phyloP scores from a whole-genome alignment of 1,139 yeast genomes.

The Suhomyces chickasaworum region DNA sequence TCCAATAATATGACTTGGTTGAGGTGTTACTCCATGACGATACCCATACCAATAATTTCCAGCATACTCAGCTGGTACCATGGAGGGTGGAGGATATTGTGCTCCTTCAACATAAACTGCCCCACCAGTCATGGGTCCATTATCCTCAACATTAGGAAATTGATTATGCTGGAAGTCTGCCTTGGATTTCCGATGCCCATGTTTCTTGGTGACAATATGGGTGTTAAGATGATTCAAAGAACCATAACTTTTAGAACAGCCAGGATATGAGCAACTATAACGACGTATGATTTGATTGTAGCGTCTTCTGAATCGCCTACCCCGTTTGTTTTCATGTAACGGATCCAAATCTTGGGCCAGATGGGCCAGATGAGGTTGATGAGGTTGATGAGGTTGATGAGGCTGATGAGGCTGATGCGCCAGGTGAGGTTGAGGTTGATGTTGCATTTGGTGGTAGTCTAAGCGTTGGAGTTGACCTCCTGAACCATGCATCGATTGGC shows the following conservation, averaged over 20 bases:
- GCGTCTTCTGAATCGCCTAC: constrained; percentile 60
- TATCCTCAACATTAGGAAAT: constrained; percentile 8
- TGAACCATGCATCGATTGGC: constrained; percentile 10
- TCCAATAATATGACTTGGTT: constrained; percentile 3
- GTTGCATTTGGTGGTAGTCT: constrained; percentile 10
- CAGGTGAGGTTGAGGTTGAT: constrained; percentile 11
- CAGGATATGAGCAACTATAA: constrained; percentile 60
- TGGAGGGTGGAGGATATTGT: constrained; percentile 6
- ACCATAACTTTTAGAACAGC: constrained; percentile 73
- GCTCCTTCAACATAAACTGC: constrained; percentile 10
- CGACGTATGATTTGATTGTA: constrained; percentile 71
- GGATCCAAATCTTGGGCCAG: constrained; percentile 17
- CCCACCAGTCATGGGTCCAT: constrained; percentile 4
- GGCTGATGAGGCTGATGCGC: constrained; percentile 14
- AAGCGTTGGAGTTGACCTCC: constrained; percentile 10
- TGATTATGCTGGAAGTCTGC: constrained; percentile 55
- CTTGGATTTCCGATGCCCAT: constrained; percentile 69
- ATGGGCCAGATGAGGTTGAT: constrained; percentile 11
- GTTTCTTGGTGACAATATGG: constrained; percentile 70
- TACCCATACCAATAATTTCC: constrained; percentile 35
- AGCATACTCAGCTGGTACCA: constrained; percentile 21
- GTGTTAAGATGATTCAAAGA: constrained; percentile 77
- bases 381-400: constrained; percentile 14
- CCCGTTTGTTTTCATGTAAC: constrained; percentile 19
- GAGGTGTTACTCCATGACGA: constrained; percentile 15